These are phyloP conservation scores for Fusarium sacchari DNA, from an alignment of 2,329 filamentous ascomycete genomes.

Conservation along the genomic window DNA sequence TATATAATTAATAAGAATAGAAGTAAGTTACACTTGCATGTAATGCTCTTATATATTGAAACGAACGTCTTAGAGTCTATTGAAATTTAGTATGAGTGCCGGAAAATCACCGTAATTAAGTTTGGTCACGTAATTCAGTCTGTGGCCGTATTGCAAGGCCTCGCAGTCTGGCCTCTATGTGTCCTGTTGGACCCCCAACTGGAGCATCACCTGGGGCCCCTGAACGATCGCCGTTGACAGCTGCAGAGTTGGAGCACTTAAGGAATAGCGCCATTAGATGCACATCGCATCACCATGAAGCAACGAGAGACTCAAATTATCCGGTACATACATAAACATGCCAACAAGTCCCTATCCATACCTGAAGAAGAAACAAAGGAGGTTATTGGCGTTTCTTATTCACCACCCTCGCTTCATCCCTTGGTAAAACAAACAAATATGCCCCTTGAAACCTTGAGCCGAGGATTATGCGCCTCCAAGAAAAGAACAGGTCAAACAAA, in stretches of 20 bases:
- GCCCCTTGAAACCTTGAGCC: slow-evolving; percentile 35
- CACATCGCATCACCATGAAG: background rate
- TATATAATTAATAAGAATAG: background rate
- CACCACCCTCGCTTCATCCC: background rate
- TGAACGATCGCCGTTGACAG: slow-evolving; percentile 36
- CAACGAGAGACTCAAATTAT: background rate
- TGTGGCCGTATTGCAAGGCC: background rate
- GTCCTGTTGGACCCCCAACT: background rate
- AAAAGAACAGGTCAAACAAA: slow-evolving; percentile 24
- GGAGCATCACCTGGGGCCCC: slow-evolving; percentile 20
- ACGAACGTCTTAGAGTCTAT: background rate
- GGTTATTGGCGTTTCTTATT: background rate
- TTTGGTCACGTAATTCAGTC: background rate
- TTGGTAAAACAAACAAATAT: slow-evolving; percentile 12
- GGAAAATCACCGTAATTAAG: background rate
- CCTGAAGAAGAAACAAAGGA: background rate
- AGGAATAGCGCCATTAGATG: slow-evolving; percentile 24
- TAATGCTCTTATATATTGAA: background rate
- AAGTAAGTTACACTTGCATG: background rate
- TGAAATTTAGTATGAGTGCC: background rate
- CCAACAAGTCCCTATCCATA: background rate
- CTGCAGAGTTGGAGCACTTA: slow-evolving; percentile 29
- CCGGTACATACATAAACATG: background rate
- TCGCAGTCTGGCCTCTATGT: background rate
- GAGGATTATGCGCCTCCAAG: slow-evolving; percentile 41